A percentile compares a stretch with the other conserved stretches of the same genome.
Evolutionary conservation across 345 rosid species (phyloP).

Genomic region (Salix brachista): DNA sequence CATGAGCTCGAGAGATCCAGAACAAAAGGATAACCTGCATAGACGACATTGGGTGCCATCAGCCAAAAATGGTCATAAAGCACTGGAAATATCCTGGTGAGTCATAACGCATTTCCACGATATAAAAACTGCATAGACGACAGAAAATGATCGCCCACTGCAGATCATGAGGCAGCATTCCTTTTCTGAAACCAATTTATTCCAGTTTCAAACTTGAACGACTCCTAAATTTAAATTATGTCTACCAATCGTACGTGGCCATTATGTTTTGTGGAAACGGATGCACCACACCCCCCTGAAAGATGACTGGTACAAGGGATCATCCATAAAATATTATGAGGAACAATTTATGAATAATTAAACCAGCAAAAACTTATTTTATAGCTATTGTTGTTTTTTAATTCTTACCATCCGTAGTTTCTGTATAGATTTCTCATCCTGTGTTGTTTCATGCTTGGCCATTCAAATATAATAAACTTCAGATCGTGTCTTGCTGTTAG

Average conservation of each 20-base stretch:
- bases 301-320: neutral
- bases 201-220: neutral
- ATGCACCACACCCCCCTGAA: constrained; percentile 15
- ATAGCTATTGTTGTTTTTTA: no score
- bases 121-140: neutral
- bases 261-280: constrained; percentile 4
- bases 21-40: no score
- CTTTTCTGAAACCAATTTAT: neutral
- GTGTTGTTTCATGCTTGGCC: no score
- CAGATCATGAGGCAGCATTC: neutral
- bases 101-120: neutral
- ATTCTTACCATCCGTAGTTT: no score
- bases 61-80: neutral
- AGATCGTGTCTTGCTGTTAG: no score
- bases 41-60: no score
- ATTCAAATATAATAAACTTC: no score
- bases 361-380: no score
- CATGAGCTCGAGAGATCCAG: no score
- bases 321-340: no score
- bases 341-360: no score
- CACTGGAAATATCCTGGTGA: neutral
- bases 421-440: no score
- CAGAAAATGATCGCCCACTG: neutral
- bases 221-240: neutral
- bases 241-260: neutral